Percentiles rank a stretch among this genome's conserved stretches.
These are phyloP conservation scores for Setomelanomma holmii DNA, from an alignment of 2,329 filamentous ascomycete species.

Conservation along the genomic window DNA sequence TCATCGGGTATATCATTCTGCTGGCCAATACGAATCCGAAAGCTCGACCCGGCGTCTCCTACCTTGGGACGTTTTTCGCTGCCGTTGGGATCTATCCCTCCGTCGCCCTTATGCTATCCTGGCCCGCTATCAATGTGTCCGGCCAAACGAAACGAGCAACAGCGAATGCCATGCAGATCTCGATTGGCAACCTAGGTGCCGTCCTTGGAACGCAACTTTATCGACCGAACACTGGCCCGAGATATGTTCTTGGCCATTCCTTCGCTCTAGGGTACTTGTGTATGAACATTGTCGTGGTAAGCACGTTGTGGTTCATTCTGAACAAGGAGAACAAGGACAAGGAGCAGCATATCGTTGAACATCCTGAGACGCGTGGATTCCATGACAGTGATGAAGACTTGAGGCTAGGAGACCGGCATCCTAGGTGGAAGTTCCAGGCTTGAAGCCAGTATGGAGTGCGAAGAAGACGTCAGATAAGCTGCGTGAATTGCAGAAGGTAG, in stretches of 20 bases:
- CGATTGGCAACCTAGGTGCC: conserved; percentile 57
- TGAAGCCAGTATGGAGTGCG: conserved; percentile 15
- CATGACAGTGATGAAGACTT: conserved; percentile 42
- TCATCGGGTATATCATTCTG: conserved; percentile 50
- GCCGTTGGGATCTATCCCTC: conserved; percentile 50
- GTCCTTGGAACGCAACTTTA: conserved; percentile 50
- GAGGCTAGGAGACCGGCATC: conserved; percentile 43
- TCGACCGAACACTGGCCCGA: conserved; percentile 40
- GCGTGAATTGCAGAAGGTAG: too few relatives aligned
- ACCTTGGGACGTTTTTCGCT: conserved; percentile 48
- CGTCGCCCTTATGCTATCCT: conserved; percentile 52
- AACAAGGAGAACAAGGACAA: conserved; percentile 42
- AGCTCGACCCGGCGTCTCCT: conserved; percentile 45
- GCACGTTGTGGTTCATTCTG: conserved; percentile 38
- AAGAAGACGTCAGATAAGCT: too few relatives aligned
- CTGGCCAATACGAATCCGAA: conserved; percentile 42
- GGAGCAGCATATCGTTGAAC: conserved; percentile 25
- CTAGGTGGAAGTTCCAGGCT: conserved; percentile 45
- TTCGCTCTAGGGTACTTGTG: conserved; percentile 46
- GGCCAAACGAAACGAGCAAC: conserved; percentile 62
- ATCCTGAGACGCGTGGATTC: conserved; percentile 36
- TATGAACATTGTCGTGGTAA: conserved; percentile 42
- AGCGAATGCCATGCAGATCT: conserved; percentile 58
- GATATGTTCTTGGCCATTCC: conserved; percentile 46
- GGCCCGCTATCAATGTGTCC: conserved; percentile 62